Base-by-base conservation (phyloP, 768 basidiomycete species). In the Leccinellum rugosiceps region DNA sequence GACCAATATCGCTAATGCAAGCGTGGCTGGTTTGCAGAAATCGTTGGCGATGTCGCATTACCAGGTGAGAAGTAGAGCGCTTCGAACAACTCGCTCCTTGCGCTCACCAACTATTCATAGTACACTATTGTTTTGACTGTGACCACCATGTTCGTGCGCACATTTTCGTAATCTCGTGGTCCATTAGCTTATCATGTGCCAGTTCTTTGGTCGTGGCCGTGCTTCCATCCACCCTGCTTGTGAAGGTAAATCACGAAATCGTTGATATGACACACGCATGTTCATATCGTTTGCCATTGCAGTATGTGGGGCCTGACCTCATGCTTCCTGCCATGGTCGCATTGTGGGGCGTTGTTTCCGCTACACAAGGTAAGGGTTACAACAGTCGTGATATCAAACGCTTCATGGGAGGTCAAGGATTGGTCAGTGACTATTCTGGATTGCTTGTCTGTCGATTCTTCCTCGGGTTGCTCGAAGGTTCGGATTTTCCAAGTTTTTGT, bases 341-440 rank as follows among this genome's bases (percentile, higher is more conserved):
- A 0, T 64, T 82, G 2, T 89, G 88, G 88, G 88, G 88, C 5
- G 46, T 87, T 14, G 78, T 84, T 15, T 78, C 80, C 6, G 76
- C 83, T 6, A 72, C 82, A 32, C 87, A 89, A 76, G 86, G 84
- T 79, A 44, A 57, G 52, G 3, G 4, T 15, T 57, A 11, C 8
- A n/a, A 1, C 44, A 47, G 10, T 34, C 21, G 9, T 9, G 9
- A 52, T 30, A 23, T 23, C 4, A 17, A 4, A 31, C 35, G 26
- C 5, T 30, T 62, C 28, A 59, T 46, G 1, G 13, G 17, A 41
- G 23, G 26, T 43, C 13, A 57, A 80, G 81, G 82, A 1, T 61
- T 80, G 14, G 82, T 72, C 67, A 77, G 64, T 62, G 74, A 60
- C 63, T 85, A 68, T 74, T 81, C 67, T 67, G 83, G 87, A 28